Evolutionary conservation across 2,329 filamentous ascomycete species (phyloP).

Genomic region (Colletotrichum chlorophyti): DNA sequence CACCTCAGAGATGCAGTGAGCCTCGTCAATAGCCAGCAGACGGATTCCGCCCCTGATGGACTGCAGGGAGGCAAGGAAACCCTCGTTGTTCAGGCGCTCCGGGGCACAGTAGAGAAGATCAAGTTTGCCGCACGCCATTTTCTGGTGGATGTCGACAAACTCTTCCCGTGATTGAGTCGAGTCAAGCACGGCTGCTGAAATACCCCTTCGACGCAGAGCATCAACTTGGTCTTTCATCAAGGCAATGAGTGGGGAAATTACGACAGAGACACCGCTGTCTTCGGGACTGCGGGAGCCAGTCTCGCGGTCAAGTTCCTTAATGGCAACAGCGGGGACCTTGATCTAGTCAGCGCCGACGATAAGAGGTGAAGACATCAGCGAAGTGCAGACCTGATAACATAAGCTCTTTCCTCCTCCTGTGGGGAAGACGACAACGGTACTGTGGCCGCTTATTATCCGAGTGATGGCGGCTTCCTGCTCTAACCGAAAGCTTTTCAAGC

Average conservation of each 20-base stretch:
- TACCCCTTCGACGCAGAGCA: slow-evolving; percentile 53
- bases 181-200: slow-evolving; percentile 61
- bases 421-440: slow-evolving; percentile 52
- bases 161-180: slow-evolving; percentile 60
- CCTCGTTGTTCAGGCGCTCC: slow-evolving; percentile 66
- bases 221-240: slow-evolving; percentile 69
- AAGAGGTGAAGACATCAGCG: background rate
- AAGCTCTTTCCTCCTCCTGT: slow-evolving; percentile 58
- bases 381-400: slow-evolving; percentile 49
- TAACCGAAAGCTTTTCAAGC: slow-evolving; percentile 47
- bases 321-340: slow-evolving; percentile 55
- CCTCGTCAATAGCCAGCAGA: slow-evolving; percentile 63
- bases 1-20: slow-evolving; percentile 63
- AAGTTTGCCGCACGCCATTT: slow-evolving; percentile 51
- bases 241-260: slow-evolving; percentile 63
- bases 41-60: slow-evolving; percentile 61
- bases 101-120: slow-evolving; percentile 65
- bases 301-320: slow-evolving; percentile 48
- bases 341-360: background rate
- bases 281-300: slow-evolving; percentile 34
- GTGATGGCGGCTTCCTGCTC: slow-evolving; percentile 52
- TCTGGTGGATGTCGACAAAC: slow-evolving; percentile 43
- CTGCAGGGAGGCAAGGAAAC: slow-evolving; percentile 63
- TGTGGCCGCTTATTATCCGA: slow-evolving; percentile 45
- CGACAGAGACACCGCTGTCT: slow-evolving; percentile 58